These are phyloP conservation scores for Fusarium coffeatum DNA, from an alignment of 2,329 filamentous ascomycete genomes.

Conservation along the genomic window DNA sequence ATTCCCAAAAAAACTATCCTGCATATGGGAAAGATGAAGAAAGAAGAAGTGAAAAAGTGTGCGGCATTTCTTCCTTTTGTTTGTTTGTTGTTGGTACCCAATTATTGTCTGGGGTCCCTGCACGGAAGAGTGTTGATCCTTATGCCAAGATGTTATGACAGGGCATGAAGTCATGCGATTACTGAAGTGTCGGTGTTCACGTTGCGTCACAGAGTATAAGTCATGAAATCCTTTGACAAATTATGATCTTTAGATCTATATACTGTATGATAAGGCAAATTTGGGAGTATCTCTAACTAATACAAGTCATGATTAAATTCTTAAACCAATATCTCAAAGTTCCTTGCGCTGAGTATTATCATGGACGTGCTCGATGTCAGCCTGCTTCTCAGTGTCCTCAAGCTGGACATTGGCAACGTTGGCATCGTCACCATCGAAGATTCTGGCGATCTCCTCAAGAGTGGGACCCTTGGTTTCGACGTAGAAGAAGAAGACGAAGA, in stretches of 20 bases:
- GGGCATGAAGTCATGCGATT: not conserved
- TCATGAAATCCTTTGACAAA: not conserved
- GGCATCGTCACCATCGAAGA: constrained; percentile 75
- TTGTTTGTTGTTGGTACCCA: not conserved
- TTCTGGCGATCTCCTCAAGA: constrained; percentile 70
- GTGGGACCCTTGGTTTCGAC: constrained; percentile 78
- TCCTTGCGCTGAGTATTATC: constrained; percentile 7
- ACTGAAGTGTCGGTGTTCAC: not conserved
- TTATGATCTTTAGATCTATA: not conserved
- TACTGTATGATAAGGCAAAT: not conserved
- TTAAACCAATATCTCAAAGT: not conserved
- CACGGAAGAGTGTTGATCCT: constrained; percentile 16
- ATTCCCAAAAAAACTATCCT: not conserved
- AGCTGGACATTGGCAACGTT: constrained; percentile 14
- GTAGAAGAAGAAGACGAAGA: constrained; percentile 74
- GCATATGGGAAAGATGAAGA: not conserved
- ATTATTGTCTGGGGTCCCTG: not conserved
- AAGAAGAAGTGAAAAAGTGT: rapidly evolving
- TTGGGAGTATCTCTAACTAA: not conserved
- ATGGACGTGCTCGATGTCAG: constrained; percentile 4
- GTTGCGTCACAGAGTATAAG: not conserved
- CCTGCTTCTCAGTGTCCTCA: constrained; percentile 17
- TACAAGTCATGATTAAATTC: not conserved
- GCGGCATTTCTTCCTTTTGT: constrained; percentile 7
- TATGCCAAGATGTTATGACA: not conserved